Evolutionary conservation across 2,329 filamentous ascomycete genomes (phyloP), one percentile per base, ranked within the genome.

Genomic region (Fusarium zealandicum): DNA sequence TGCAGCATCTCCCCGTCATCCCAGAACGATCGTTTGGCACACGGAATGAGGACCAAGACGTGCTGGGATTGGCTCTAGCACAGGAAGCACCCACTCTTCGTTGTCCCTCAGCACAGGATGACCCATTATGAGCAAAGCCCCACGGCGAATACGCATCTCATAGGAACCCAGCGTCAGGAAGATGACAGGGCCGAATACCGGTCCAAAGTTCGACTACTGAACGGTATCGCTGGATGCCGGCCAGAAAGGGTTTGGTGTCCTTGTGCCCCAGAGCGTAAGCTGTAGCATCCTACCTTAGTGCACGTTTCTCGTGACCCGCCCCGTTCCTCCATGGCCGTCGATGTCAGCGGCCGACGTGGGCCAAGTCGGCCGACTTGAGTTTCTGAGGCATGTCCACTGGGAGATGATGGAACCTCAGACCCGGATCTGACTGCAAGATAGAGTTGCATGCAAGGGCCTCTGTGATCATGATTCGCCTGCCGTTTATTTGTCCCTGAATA

Each of bases 391-490:
- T 30, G 20, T 53, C 37, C 27, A 49, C 35, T 22, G n/a, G 39
- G 39, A 17, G 30, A 40, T 9, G 25, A 44, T 41, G 32, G 28
- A 13, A 33, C 16, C 51, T 17, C 30, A 36, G 38, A 33, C 30
- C 55, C 41, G 47, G 50, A 60, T 53, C 25, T 48, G 58, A 43
- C 28, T 52, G 4, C 17, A 25, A 27, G 54, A 63, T 56, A 57
- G 55, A 63, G 59, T 63, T 62, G 28, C 16, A 56, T 63, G 46
- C 46, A 59, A 46, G 59, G 59, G 18, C 30, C 59, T 35, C 27
- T 9, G 35, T n/a, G 46, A 27, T 39, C 35, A n/a, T 59, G 41
- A 59, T 59, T 59, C 38, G 55, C 10, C 11, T 44, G 36, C 31
- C n/a, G 44, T n/a, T 18, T 10, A 8, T 17, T 28, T 35, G 28